phyloP scores from a whole-genome alignment of 1,284 basidiomycete genomes.

The Leccinum angustisporum region DNA sequence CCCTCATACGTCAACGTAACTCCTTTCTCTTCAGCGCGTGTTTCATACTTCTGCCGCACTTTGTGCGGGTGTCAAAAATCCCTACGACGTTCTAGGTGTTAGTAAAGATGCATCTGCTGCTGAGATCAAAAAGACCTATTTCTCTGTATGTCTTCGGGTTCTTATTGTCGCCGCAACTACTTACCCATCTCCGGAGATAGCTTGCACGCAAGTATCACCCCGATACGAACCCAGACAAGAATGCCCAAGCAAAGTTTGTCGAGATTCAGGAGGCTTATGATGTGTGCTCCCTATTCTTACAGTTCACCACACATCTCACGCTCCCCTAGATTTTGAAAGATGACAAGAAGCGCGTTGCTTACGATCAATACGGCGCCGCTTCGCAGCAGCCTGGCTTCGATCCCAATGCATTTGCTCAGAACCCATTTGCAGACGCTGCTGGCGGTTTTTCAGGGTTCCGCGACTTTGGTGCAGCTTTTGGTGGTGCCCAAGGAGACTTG shows the following conservation, averaged over 20 bases:
- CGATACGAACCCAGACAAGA: slow-evolving; percentile 93
- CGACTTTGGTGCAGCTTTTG: slow-evolving; percentile 71
- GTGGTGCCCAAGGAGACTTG: slow-evolving; percentile 61
- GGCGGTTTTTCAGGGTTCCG: slow-evolving; percentile 70
- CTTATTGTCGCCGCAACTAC: slow-evolving; percentile 1
- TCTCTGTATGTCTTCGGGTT: slow-evolving; percentile 61
- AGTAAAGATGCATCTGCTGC: slow-evolving; percentile 78
- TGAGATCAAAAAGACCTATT: slow-evolving; percentile 98
- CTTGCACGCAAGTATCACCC: slow-evolving; percentile 98
- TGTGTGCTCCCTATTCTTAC: slow-evolving; percentile 49
- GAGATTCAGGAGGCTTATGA: slow-evolving; percentile 99
- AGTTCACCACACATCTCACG: slow-evolving; percentile 19
- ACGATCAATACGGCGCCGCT: slow-evolving; percentile 93
- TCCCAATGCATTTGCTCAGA: slow-evolving; percentile 69
- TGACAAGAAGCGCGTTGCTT: slow-evolving; percentile 90
- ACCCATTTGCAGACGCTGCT: slow-evolving; percentile 46
- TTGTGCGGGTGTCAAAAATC: slow-evolving; percentile 72
- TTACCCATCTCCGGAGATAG: slow-evolving; percentile 42
- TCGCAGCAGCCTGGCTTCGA: slow-evolving; percentile 95
- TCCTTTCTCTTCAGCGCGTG: slow-evolving; percentile 49
- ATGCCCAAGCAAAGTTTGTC: slow-evolving; percentile 90
- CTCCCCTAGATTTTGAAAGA: slow-evolving; percentile 80
- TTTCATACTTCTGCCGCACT: slow-evolving; percentile 70
- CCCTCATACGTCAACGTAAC: slow-evolving; percentile 15
- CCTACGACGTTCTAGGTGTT: slow-evolving; percentile 90